A percentile compares a stretch with the other conserved stretches of the same genome.
Conservation (phyloP, 164 flowering plant species). For the Sextonia rubra region DNA sequence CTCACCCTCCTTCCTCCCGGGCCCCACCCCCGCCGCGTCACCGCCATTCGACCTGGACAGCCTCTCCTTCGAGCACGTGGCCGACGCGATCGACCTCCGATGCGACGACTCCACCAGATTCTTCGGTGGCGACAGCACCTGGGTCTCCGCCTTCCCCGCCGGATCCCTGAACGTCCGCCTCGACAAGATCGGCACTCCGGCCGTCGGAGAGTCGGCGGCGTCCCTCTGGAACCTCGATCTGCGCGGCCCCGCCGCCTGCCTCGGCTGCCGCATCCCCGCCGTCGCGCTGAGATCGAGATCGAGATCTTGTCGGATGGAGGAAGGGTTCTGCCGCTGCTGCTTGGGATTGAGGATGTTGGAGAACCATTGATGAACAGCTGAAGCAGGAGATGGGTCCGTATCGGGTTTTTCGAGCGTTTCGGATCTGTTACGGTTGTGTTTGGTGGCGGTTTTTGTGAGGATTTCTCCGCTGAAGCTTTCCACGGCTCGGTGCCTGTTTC, state of each 20-base stretch:
- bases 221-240: conserved; percentile 51
- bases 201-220: conserved; percentile 21
- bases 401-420: conserved; percentile 12
- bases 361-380: conserved; percentile 54
- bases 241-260: conserved; percentile 28
- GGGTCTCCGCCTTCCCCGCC: conserved; percentile 14
- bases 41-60: conserved; percentile 6
- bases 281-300: conserved; percentile 1
- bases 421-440: conserved; percentile 41
- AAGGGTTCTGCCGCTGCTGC: neutral
- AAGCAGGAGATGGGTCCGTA: conserved; percentile 27
- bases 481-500: conserved; percentile 40
- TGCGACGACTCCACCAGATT: conserved; percentile 35
- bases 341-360: conserved; percentile 43
- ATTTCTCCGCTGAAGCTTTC: conserved; percentile 61
- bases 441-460: conserved; percentile 43
- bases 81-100: conserved; percentile 45
- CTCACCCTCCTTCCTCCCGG: neutral
- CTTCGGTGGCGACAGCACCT: conserved; percentile 49
- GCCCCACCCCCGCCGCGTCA: neutral
- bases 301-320: neutral
- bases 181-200: conserved; percentile 15
- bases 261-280: conserved; percentile 23
- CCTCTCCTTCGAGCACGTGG: conserved; percentile 44
- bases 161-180: conserved; percentile 32